These are phyloP conservation scores for Pseudogymnoascus sp. DNA, from an alignment of 2,329 filamentous ascomycete species.

Conservation along the genomic window DNA sequence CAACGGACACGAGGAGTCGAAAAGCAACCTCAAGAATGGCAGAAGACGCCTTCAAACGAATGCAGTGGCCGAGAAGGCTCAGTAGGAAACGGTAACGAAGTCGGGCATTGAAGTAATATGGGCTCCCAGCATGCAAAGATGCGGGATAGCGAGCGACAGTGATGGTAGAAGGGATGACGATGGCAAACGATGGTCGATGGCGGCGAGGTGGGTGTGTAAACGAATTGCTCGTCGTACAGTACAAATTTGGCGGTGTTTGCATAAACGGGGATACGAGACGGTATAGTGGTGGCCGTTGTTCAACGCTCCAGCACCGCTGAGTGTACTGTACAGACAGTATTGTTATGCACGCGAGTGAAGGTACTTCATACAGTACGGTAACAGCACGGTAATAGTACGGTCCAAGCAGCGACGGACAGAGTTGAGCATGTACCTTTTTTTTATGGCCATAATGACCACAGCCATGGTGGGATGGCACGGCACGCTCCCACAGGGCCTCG, in stretches of 20 bases:
- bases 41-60: neutral
- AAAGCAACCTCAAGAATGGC: neutral
- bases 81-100: neutral
- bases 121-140: neutral
- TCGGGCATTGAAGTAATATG: neutral
- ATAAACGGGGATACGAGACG: constrained; percentile 2
- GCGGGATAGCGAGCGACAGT: constrained; percentile 3
- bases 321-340: neutral
- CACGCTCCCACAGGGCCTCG: neutral
- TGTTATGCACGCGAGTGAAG: neutral
- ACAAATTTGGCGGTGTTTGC: neutral
- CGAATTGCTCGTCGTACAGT: neutral
- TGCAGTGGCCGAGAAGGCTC: constrained; percentile 4
- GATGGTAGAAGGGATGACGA: neutral
- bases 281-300: neutral
- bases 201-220: neutral
- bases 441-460: neutral
- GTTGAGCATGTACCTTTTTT: neutral
- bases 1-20: neutral
- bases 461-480: neutral
- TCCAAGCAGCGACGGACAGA: neutral
- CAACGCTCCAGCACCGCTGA: neutral
- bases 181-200: neutral
- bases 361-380: neutral
- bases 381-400: neutral